Conservation (phyloP, 1,139 yeast species). For the Casaregolazyma suthepensis region DNA sequence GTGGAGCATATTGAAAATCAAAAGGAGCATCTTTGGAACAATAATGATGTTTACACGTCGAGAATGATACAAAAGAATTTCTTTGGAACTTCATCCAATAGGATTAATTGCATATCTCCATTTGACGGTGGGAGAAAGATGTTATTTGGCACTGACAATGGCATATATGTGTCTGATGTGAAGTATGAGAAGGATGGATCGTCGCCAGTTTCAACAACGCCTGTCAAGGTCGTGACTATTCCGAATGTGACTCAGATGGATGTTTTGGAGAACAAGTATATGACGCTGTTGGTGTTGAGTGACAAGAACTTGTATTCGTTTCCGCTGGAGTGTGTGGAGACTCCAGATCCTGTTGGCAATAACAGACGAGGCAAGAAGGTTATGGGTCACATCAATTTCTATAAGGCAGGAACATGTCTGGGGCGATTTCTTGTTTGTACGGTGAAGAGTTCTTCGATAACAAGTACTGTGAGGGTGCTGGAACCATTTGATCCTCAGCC, state of each 20-base stretch:
- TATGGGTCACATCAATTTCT: conserved; percentile 78
- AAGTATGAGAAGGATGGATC: conserved; percentile 30
- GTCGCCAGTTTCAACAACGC: conserved; percentile 57
- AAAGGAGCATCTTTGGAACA: conserved; percentile 63
- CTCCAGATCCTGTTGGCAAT: conserved; percentile 54
- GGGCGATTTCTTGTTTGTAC: conserved; percentile 87
- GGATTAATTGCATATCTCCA: conserved; percentile 88
- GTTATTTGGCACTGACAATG: conserved; percentile 86
- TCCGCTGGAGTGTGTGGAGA: conserved; percentile 67
- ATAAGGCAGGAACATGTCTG: conserved; percentile 87
- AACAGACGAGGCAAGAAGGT: conserved; percentile 73
- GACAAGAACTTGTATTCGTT: conserved; percentile 82
- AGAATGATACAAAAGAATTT: conserved; percentile 60
- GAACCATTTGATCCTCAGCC: conserved; percentile 66
- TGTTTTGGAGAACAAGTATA: conserved; percentile 78
- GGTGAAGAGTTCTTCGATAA: conserved; percentile 66
- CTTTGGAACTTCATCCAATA: conserved; percentile 58
- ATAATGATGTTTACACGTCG: conserved; percentile 73
- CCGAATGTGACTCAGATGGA: conserved; percentile 83
- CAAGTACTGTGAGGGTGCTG: conserved; percentile 75
- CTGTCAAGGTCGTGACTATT: conserved; percentile 71
- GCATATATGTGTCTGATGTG: conserved; percentile 68
- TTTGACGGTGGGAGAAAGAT: conserved; percentile 92
- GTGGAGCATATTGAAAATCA: conserved; percentile 74
- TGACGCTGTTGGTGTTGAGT: conserved; percentile 70